Conservation (phyloP, 805 yeast species). For the Saturnispora galanensis region DNA sequence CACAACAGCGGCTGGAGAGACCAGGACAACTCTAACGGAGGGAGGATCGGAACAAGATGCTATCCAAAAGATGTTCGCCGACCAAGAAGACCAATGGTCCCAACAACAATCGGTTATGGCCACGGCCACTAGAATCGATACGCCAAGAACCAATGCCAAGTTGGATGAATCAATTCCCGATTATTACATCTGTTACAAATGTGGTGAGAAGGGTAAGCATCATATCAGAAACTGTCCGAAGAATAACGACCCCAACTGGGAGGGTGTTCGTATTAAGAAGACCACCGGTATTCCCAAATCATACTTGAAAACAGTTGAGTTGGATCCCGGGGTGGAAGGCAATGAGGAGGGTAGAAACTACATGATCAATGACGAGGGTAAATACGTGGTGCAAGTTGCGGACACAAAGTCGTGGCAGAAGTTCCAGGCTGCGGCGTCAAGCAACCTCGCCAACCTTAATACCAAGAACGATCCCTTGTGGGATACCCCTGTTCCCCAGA, state of each 20-base stretch:
- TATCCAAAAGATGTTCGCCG: constrained; percentile 83
- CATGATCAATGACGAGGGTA: constrained; percentile 90
- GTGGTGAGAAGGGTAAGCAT: constrained; percentile 88
- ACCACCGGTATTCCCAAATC: constrained; percentile 98
- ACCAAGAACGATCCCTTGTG: constrained; percentile 32
- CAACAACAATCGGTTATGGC: constrained; percentile 89
- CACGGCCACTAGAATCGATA: constrained; percentile 60
- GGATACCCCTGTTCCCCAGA: constrained; percentile 8
- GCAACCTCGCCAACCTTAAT: constrained; percentile 24
- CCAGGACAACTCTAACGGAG: constrained; percentile 10
- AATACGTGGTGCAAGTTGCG: constrained; percentile 92
- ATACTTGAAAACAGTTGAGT: constrained; percentile 76
- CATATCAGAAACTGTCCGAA: constrained; percentile 97
- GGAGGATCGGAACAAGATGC: constrained; percentile 65
- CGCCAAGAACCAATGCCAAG: constrained; percentile 21
- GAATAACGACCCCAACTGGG: constrained; percentile 85
- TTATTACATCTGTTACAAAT: constrained; percentile 90
- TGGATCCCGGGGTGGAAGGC: constrained; percentile 43
- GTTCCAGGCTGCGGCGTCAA: constrained; percentile 37
- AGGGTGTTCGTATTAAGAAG: constrained; percentile 80
- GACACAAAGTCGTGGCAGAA: constrained; percentile 86
- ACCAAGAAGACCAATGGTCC: constrained; percentile 91
- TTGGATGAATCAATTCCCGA: constrained; percentile 83
- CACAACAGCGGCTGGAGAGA: constrained; percentile 14
- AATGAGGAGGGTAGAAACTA: constrained; percentile 36